These are phyloP conservation scores for Suillus americanus DNA, from an alignment of 768 basidiomycete genomes.

Conservation along the genomic window DNA sequence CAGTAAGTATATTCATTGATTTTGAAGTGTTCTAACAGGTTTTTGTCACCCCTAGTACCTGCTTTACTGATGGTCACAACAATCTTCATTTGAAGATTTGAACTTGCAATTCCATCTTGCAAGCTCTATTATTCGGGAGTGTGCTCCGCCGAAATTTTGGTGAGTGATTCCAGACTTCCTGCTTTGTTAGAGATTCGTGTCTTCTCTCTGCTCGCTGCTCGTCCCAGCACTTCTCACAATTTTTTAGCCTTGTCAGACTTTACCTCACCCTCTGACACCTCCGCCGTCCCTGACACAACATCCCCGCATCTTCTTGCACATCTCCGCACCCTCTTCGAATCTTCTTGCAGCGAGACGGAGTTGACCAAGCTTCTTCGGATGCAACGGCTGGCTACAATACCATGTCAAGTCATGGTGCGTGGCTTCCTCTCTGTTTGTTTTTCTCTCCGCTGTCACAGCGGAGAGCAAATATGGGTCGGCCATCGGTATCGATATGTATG, in stretches of 20 bases:
- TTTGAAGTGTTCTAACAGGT: not conserved
- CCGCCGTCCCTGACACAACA: no score
- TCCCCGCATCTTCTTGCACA: not conserved
- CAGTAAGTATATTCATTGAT: not conserved
- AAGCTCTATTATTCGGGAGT: no score
- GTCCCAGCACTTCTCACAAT: not conserved
- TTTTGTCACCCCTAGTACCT: not conserved
- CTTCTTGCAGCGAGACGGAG: not conserved
- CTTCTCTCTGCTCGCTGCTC: not conserved
- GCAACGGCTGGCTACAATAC: not conserved
- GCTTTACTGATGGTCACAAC: not conserved
- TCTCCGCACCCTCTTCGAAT: no score
- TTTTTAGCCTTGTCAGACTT: not conserved
- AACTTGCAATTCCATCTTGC: not conserved
- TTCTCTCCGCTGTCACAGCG: not conserved
- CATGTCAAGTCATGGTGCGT: not conserved
- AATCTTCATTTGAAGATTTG: not conserved
- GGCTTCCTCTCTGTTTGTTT: not conserved
- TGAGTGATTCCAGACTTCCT: not conserved
- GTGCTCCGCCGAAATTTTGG: not conserved
- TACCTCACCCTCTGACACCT: not conserved
- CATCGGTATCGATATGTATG: not conserved
- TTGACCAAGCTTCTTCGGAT: not conserved
- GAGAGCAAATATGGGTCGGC: not conserved
- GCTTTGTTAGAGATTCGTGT: not conserved